Percentiles rank a stretch among this genome's conserved stretches.
Evolutionary conservation across 352 stramenopile genomes (phyloP).

Genomic region (Thalassiosira exigua): DNA sequence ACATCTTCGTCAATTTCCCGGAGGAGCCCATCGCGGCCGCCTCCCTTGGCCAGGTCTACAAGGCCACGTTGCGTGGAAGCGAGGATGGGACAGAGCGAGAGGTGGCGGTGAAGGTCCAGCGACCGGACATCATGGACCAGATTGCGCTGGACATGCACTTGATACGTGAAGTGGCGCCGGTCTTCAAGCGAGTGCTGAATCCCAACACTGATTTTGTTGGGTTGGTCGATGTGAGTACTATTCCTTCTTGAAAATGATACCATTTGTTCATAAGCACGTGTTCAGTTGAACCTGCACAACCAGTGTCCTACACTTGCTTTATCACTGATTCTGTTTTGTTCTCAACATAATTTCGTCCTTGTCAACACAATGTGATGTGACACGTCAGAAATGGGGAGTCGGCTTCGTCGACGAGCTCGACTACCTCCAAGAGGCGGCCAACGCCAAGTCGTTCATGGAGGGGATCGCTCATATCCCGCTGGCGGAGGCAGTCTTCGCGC

Average conservation of each 20-base stretch:
- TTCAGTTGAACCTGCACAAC: no score
- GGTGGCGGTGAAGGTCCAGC: conserved; percentile 85
- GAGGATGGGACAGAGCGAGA: conserved; percentile 42
- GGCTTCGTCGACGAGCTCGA: conserved; percentile 83
- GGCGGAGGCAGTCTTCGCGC: conserved; percentile 71
- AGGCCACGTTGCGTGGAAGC: conserved; percentile 49
- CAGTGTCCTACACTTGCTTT: no score
- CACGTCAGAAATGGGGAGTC: conserved; percentile 82
- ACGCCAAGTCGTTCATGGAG: conserved; percentile 74
- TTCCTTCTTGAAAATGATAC: no score
- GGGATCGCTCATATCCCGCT: conserved; percentile 69
- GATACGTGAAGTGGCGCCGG: conserved; percentile 67
- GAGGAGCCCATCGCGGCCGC: conserved; percentile 68
- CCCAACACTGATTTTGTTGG: conserved; percentile 65
- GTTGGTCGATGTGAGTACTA: no score
- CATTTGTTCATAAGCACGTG: no score
- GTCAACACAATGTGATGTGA: no score
- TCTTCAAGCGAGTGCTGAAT: conserved; percentile 37
- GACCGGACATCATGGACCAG: conserved; percentile 78
- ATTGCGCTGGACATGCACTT: conserved; percentile 85
- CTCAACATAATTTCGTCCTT: no score
- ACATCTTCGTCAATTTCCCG: conserved; percentile 51
- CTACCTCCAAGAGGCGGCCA: conserved; percentile 77
- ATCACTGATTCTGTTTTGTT: no score
- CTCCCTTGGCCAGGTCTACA: conserved; percentile 81